Base-by-base conservation (phyloP, 805 yeast genomes). In the Metschnikowia matae region DNA sequence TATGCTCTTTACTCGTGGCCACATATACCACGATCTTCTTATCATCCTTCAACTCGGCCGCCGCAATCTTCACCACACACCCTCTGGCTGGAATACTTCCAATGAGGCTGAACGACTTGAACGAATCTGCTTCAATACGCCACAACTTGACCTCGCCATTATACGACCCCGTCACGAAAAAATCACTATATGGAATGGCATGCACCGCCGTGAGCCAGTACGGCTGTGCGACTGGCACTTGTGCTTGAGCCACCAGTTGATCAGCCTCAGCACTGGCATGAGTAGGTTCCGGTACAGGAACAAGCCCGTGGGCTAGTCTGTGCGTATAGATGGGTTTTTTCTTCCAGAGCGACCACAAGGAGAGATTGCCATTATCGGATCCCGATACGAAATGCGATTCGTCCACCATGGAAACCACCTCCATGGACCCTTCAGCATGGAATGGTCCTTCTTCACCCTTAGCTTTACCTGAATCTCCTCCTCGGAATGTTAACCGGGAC, bases 341-440 rank as follows among this genome's bases (percentile, higher is more conserved):
- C 70, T 89, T 89, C 23, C 88, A 84, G 50, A 86, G 70, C 2
- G 96, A 83, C 99, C 99, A 94, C 54, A 94, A 73, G n/a, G 88
- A 72, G 32, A 94, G 70, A 62, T 82, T 87, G 40, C 99, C 99
- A 65, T 91, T 92, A 64, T 94, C 99, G 14, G 96, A 85, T 4
- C 98, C 98, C 1, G 98, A 91, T 43, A 94, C 83, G 64, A 94
- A 94, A 65, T 87, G 90, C 26, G 90, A 81, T 67, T 91, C 96
- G 68, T 94, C 99, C 48, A 88, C 69, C 97, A 91, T 90, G 11
- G 87, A 73, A 33, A 91, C 94, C 62, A 87, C 85, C 60, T 92
- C 98, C 48, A 92, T 84, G 54, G 94, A 83, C 11, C 98, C 98
- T 66, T 94, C 97, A 40, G 81, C 71, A 56, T 73, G 78, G 32